Evolutionary conservation across 805 yeast species (phyloP).

Genomic region (Cyberlindnera mississippiensis): DNA sequence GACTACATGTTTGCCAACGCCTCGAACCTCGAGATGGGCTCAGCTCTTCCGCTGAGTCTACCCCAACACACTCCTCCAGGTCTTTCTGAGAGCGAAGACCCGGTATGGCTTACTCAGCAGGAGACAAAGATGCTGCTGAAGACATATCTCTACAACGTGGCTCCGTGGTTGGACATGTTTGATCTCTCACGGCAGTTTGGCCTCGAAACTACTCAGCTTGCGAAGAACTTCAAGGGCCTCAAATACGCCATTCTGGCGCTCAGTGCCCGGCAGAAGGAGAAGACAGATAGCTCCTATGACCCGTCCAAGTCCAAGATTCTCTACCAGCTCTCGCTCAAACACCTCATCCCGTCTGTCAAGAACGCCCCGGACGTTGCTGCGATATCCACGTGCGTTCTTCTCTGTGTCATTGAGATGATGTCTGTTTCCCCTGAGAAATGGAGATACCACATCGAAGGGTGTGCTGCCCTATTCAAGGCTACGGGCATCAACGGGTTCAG

Average conservation of each 20-base stretch:
- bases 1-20: slow-evolving; percentile 39
- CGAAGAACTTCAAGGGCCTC: slow-evolving; percentile 35
- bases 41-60: slow-evolving; percentile 3
- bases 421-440: slow-evolving; percentile 36
- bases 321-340: slow-evolving; percentile 33
- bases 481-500: slow-evolving; percentile 37
- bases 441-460: slow-evolving; percentile 38
- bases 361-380: slow-evolving; percentile 27
- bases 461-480: slow-evolving; percentile 35
- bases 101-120: slow-evolving; percentile 24
- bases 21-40: slow-evolving; percentile 18
- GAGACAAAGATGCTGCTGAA: slow-evolving; percentile 32
- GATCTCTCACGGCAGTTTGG: slow-evolving; percentile 33
- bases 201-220: slow-evolving; percentile 32
- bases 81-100: background rate
- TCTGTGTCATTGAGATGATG: slow-evolving; percentile 42
- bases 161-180: slow-evolving; percentile 39
- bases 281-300: slow-evolving; percentile 26
- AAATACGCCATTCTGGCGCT: slow-evolving; percentile 31
- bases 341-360: slow-evolving; percentile 34
- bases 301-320: slow-evolving; percentile 28
- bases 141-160: slow-evolving; percentile 35
- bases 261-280: slow-evolving; percentile 33
- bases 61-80: slow-evolving; percentile 14
- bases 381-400: slow-evolving; percentile 37